A percentile compares a stretch with the other conserved stretches of the same genome.
These are phyloP conservation scores for Macrolepiota albuminosa DNA, from an alignment of 768 basidiomycete genomes.

Conservation along the genomic window DNA sequence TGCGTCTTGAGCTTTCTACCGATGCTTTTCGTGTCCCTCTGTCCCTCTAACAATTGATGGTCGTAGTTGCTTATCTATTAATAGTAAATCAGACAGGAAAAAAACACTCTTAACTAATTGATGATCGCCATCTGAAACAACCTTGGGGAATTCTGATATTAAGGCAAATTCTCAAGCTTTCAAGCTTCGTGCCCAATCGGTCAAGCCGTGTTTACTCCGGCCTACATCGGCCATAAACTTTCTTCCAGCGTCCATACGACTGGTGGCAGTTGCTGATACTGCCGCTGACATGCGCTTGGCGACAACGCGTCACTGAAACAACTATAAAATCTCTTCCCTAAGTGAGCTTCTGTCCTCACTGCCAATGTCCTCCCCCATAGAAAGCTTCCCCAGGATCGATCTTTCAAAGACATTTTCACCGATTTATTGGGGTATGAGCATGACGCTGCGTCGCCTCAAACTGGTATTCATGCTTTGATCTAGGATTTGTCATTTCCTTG, in stretches of 20 bases:
- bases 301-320: neutral
- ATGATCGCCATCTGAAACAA: neutral
- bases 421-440: slow-evolving; percentile 24
- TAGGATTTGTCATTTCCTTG: slow-evolving; percentile 27
- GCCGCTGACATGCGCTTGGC: no score
- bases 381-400: slow-evolving; percentile 11
- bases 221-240: no score
- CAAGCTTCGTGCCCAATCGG: no score
- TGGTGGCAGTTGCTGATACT: neutral
- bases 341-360: neutral
- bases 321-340: neutral
- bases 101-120: no score
- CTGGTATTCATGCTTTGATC: neutral
- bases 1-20: no score
- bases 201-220: no score
- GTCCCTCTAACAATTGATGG: no score
- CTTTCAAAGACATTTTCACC: slow-evolving; percentile 22
- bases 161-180: neutral
- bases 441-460: neutral
- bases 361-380: neutral
- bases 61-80: no score
- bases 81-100: neutral
- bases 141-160: no score
- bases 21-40: no score
- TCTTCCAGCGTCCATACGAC: no score